Percentiles rank a stretch among this genome's conserved stretches.
phyloP scores from a whole-genome alignment of 192 early-diverging fungal genomes.

The Coemansia sp. region DNA sequence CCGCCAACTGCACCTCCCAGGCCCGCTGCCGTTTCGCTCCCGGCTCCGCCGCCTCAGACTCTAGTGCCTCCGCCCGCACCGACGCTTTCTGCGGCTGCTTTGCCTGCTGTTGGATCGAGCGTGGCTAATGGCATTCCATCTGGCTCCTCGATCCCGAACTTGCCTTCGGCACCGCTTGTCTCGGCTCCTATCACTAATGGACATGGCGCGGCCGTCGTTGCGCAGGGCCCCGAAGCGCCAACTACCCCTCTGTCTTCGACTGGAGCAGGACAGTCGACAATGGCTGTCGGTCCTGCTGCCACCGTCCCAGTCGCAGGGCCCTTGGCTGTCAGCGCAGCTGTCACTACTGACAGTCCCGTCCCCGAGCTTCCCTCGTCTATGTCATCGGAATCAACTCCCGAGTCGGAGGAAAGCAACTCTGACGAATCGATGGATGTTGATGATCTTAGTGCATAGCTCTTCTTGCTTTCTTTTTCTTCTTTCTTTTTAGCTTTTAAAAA shows the following conservation, averaged over 20 bases:
- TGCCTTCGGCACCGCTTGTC: not conserved
- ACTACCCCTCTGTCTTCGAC: not conserved
- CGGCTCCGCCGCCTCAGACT: not conserved
- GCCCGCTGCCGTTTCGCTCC: slow-evolving; percentile 8
- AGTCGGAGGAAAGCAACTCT: not conserved
- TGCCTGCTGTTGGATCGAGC: not conserved
- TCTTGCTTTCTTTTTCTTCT: not conserved
- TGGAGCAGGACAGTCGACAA: not conserved
- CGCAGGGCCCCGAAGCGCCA: not conserved
- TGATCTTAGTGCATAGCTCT: not conserved
- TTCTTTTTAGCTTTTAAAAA: not conserved
- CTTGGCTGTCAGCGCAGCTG: not conserved
- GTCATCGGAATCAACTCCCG: not conserved
- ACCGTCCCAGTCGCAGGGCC: not conserved
- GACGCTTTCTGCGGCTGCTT: not conserved
- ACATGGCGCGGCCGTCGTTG: not conserved
- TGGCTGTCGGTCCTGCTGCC: not conserved
- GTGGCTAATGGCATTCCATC: not conserved
- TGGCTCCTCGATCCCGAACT: not conserved
- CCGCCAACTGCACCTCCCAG: slow-evolving; percentile 35
- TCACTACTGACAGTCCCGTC: not conserved
- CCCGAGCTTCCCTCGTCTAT: not conserved
- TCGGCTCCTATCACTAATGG: not conserved
- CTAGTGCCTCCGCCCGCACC: not conserved
- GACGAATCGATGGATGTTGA: slow-evolving; percentile 12